Conservation (phyloP, 768 basidiomycete genomes). For the Butyriboletus loyo region DNA sequence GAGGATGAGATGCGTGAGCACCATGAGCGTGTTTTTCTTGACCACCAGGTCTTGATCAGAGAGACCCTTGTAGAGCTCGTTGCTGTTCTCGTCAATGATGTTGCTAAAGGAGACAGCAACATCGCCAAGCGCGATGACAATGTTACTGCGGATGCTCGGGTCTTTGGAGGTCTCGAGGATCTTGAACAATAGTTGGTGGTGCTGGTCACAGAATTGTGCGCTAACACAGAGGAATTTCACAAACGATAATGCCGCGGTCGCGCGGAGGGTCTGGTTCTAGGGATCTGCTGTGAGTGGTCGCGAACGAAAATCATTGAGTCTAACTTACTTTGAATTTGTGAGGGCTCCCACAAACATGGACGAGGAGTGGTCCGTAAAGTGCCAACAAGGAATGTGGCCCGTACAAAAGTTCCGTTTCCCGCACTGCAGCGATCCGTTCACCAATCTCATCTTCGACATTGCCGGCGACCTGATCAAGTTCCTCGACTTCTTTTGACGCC, state of each 20-base stretch:
- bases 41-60: constrained; percentile 84
- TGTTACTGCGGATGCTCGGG: constrained; percentile 88
- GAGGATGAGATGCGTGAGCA: constrained; percentile 91
- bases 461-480: constrained; percentile 95
- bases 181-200: constrained; percentile 88
- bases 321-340: constrained; percentile 78
- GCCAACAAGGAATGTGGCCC: constrained; percentile 79
- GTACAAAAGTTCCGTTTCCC: constrained; percentile 86
- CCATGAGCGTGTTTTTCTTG: constrained; percentile 99
- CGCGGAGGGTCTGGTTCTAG: constrained; percentile 83
- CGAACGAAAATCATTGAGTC: neutral
- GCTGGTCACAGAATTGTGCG: constrained; percentile 87
- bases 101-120: constrained; percentile 97
- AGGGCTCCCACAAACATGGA: constrained; percentile 87
- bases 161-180: constrained; percentile 91
- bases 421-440: constrained; percentile 77
- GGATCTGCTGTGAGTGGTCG: constrained; percentile 4
- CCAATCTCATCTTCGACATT: constrained; percentile 99
- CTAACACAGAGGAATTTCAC: constrained; percentile 97
- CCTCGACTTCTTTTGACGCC: constrained; percentile 64
- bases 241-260: constrained; percentile 82
- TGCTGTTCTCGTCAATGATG: constrained; percentile 96
- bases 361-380: constrained; percentile 85
- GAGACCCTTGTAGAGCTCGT: constrained; percentile 91
- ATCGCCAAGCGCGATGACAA: constrained; percentile 96